Evolutionary conservation across 2,329 filamentous ascomycete genomes (phyloP).

Genomic region (Alternaria atra): DNA sequence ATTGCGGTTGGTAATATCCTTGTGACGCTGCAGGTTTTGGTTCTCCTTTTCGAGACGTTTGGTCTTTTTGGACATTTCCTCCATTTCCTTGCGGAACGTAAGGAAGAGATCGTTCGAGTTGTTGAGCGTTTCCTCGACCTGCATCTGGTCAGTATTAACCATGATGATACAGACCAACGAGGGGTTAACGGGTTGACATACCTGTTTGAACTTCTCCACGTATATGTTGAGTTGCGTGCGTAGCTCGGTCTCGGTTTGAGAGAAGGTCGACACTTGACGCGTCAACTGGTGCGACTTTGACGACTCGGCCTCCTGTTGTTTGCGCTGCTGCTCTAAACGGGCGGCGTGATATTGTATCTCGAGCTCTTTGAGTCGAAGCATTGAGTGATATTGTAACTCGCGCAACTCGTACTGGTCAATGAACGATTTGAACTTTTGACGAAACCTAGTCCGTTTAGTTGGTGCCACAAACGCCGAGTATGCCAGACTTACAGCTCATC

Average conservation of each 20-base stretch:
- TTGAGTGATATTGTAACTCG: constrained; percentile 90
- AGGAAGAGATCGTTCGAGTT: constrained; percentile 98
- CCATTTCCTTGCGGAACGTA: constrained; percentile 98
- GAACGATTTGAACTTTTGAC: constrained; percentile 90
- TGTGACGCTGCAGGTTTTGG: constrained; percentile 86
- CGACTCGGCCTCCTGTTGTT: constrained; percentile 82
- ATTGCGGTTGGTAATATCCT: constrained; percentile 91
- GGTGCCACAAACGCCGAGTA: neutral
- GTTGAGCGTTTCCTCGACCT: constrained; percentile 98
- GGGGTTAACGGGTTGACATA: constrained; percentile 55
- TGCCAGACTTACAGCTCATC: constrained; percentile 78
- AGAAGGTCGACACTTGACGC: constrained; percentile 91
- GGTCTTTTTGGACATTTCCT: constrained; percentile 99
- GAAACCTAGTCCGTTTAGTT: constrained; percentile 54
- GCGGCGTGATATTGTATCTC: constrained; percentile 93
- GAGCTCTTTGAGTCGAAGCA: constrained; percentile 92
- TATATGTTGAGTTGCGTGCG: constrained; percentile 97
- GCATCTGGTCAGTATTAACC: constrained; percentile 61
- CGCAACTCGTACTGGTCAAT: constrained; percentile 97
- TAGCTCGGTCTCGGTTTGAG: constrained; percentile 93
- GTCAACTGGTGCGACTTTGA: constrained; percentile 85
- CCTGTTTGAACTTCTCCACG: constrained; percentile 99
- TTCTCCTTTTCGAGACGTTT: constrained; percentile 98
- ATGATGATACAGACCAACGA: constrained; percentile 43
- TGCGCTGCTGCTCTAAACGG: constrained; percentile 88